A percentile compares a stretch with the other conserved stretches of the same genome.
These are phyloP conservation scores for Starmerella kuoi DNA, from an alignment of 805 yeast species.

Conservation along the genomic window DNA sequence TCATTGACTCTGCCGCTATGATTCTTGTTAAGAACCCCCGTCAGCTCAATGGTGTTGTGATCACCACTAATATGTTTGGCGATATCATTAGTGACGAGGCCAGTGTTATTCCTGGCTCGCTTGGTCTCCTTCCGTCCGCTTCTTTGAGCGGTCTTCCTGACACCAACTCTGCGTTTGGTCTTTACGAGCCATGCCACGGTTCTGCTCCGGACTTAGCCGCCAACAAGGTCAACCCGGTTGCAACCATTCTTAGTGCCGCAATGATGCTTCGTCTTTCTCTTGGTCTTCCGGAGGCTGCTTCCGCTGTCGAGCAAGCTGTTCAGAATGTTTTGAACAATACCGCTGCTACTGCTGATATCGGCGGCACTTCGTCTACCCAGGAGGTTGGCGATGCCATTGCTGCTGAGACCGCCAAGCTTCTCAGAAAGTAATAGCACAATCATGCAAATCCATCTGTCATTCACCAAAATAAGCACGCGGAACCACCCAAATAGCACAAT, in stretches of 20 bases:
- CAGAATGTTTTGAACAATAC: conserved; percentile 68
- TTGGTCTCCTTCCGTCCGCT: conserved; percentile 91
- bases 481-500: no score
- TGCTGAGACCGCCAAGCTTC: conserved; percentile 48
- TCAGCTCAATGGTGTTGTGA: conserved; percentile 78
- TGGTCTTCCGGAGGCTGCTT: conserved; percentile 71
- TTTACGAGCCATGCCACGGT: conserved; percentile 98
- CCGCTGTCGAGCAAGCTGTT: conserved; percentile 80
- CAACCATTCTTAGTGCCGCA: conserved; percentile 89
- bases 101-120: conserved; percentile 92
- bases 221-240: conserved; percentile 88
- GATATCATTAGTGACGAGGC: conserved; percentile 98
- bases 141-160: conserved; percentile 96
- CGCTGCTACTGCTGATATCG: conserved; percentile 81
- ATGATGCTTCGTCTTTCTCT: conserved; percentile 93
- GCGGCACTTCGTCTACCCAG: conserved; percentile 68
- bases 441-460: not conserved
- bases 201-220: conserved; percentile 88
- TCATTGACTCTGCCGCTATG: conserved; percentile 98
- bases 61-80: conserved; percentile 95
- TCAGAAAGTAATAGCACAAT: conserved; percentile 23
- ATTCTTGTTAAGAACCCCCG: conserved; percentile 86
- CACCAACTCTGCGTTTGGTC: conserved; percentile 83
- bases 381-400: conserved; percentile 95
- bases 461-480: not conserved